Percentiles rank a stretch among this genome's conserved stretches.
Evolutionary conservation across 1,139 yeast species (phyloP).

Genomic region (Hyphopichia pseudoburtonii): DNA sequence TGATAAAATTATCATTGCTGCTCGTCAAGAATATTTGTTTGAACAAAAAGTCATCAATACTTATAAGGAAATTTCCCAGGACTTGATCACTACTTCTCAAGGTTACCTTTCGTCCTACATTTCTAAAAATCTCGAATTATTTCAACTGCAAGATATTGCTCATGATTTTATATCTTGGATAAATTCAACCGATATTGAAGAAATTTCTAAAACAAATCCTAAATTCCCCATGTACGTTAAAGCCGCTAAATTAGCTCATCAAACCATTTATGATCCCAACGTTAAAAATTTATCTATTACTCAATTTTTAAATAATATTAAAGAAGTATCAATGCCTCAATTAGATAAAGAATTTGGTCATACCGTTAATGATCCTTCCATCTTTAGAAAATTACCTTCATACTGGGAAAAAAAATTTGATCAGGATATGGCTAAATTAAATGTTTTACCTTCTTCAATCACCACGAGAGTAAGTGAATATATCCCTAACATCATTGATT

Average conservation of each 20-base stretch:
- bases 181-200: conserved; percentile 44
- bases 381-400: conserved; percentile 80
- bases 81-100: conserved; percentile 39
- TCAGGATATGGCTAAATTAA: conserved; percentile 79
- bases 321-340: conserved; percentile 72
- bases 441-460: conserved; percentile 79
- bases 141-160: conserved; percentile 21
- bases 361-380: conserved; percentile 76
- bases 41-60: conserved; percentile 49
- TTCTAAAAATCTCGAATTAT: conserved; percentile 55
- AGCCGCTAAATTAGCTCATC: conserved; percentile 59
- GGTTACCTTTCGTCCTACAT: conserved; percentile 51
- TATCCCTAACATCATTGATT: conserved; percentile 84
- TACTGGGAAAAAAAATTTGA: conserved; percentile 87
- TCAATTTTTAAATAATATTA: conserved; percentile 50
- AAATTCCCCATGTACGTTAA: conserved; percentile 83
- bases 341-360: conserved; percentile 75
- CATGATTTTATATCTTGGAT: conserved; percentile 55
- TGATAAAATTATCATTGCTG: conserved; percentile 92
- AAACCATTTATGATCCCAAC: conserved; percentile 30
- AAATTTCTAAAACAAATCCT: conserved; percentile 58
- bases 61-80: conserved; percentile 30
- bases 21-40: conserved; percentile 84
- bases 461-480: conserved; percentile 97
- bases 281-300: conserved; percentile 16